Percentiles rank a stretch among this genome's conserved stretches.
These are phyloP conservation scores for Ephemerocybe angulata DNA, from an alignment of 768 basidiomycete genomes.

Conservation along the genomic window DNA sequence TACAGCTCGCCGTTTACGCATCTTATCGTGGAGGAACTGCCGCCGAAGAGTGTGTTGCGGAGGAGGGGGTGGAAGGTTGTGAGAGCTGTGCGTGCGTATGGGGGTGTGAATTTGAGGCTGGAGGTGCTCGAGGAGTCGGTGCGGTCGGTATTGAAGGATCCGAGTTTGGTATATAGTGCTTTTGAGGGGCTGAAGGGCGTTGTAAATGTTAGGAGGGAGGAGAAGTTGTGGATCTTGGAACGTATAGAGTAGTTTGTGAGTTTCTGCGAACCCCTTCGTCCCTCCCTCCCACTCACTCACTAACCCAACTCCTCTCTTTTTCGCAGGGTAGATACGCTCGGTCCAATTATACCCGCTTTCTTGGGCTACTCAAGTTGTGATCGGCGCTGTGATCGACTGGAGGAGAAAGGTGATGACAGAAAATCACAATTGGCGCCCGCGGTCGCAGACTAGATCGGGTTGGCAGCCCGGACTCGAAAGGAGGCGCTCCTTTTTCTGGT, in stretches of 20 bases:
- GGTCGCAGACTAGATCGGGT: not conserved
- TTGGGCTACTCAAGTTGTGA: not conserved
- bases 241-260: not conserved
- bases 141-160: not conserved
- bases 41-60: slow-evolving; percentile 18
- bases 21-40: slow-evolving; percentile 51
- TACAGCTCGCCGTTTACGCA: slow-evolving; percentile 50
- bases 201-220: slow-evolving; percentile 8
- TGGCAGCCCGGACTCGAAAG: not conserved
- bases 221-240: slow-evolving; percentile 19
- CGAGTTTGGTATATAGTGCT: not conserved
- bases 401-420: not conserved
- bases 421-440: not conserved
- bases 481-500: not conserved
- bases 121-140: not conserved
- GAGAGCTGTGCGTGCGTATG: slow-evolving; percentile 44
- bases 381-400: not conserved
- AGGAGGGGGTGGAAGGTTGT: slow-evolving; percentile 39
- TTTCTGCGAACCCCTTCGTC: no score
- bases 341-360: not conserved
- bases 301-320: no score
- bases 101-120: slow-evolving; percentile 8
- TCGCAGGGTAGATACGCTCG: not conserved
- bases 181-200: slow-evolving; percentile 1
- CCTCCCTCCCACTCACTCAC: no score